Conservation (phyloP, 306 rosid species). For the Rubus parviflorus region DNA sequence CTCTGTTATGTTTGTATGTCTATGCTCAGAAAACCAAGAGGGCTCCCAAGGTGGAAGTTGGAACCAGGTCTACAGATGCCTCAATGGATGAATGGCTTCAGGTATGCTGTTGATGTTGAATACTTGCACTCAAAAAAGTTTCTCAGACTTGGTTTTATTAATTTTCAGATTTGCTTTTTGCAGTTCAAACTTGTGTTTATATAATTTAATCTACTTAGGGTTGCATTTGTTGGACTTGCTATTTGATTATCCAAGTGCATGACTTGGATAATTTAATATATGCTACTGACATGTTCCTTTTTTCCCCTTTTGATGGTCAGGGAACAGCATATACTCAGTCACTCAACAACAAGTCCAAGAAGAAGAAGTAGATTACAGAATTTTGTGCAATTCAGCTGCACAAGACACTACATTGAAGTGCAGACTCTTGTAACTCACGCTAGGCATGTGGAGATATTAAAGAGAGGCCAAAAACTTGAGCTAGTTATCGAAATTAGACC, state of each 20-base stretch:
- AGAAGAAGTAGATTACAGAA: conserved; percentile 63
- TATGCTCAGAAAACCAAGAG: conserved; percentile 76
- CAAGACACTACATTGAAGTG: conserved; percentile 43
- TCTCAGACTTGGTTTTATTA: no score
- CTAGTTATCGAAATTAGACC: conserved; percentile 48
- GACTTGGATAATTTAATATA: neutral
- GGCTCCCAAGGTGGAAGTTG: conserved; percentile 91
- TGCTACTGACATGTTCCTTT: conserved; percentile 6
- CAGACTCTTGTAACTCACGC: conserved; percentile 51
- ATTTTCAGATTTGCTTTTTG: neutral
- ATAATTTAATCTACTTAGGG: neutral
- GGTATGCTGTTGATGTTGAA: conserved; percentile 47
- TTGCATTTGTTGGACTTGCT: neutral
- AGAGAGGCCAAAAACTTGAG: conserved; percentile 35
- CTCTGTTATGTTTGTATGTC: conserved; percentile 18
- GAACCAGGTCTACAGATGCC: conserved; percentile 72
- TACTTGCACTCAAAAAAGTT: neutral
- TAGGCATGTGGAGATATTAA: conserved; percentile 47
- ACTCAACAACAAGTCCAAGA: conserved; percentile 67
- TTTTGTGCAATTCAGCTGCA: conserved; percentile 40
- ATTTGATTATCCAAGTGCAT: neutral
- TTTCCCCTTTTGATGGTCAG: conserved; percentile 40
- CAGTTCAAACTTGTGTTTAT: neutral
- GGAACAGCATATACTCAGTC: conserved; percentile 80
- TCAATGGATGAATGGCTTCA: conserved; percentile 92